Evolutionary conservation across 2,329 filamentous ascomycete genomes (phyloP).

Genomic region (Fusarium phyllophilum): DNA sequence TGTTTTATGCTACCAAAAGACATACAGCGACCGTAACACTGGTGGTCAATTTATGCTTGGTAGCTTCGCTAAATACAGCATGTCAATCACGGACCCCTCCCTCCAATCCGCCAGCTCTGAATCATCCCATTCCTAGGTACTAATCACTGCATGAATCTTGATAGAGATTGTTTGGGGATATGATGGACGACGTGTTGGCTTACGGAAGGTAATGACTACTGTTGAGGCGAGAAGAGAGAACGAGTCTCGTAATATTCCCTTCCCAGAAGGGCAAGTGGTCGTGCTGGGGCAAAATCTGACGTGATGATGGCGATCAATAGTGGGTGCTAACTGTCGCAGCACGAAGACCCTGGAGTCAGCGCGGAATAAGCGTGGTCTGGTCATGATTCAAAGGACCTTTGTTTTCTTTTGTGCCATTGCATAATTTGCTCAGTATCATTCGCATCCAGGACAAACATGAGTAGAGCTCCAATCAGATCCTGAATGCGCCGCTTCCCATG

Average conservation of each 20-base stretch:
- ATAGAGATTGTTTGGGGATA: neutral
- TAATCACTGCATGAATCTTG: neutral
- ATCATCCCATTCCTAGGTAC: neutral
- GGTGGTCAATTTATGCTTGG: neutral
- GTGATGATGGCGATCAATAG: neutral
- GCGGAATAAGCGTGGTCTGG: neutral
- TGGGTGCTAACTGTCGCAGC: neutral
- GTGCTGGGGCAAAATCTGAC: neutral
- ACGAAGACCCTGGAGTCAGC: neutral
- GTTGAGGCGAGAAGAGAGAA: neutral
- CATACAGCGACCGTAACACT: neutral
- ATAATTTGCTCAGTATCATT: neutral
- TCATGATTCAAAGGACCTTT: neutral
- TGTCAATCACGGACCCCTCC: neutral
- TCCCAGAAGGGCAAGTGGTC: neutral
- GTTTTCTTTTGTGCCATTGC: neutral
- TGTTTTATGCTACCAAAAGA: neutral
- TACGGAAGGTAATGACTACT: neutral
- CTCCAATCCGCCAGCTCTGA: neutral
- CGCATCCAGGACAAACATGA: accelerated
- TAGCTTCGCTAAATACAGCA: accelerated
- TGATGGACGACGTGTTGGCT: neutral
- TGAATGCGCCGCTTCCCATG: neutral
- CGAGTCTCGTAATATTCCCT: neutral
- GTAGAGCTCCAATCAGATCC: neutral